Evolutionary conservation across 2,329 filamentous ascomycete species (phyloP).

Genomic region (Aphanoascus verrucosus): DNA sequence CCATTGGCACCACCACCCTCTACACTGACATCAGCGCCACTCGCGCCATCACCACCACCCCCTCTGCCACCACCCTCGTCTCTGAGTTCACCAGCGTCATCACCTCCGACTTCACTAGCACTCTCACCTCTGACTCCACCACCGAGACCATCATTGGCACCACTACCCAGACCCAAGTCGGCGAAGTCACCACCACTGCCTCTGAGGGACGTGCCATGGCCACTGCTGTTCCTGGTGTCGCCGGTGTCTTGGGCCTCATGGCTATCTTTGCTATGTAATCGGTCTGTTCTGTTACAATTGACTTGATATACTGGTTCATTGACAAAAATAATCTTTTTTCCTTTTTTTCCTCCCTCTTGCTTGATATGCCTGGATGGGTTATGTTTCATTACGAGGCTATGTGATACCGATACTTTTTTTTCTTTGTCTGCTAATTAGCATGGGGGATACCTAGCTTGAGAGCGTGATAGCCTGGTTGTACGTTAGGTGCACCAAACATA

Average conservation of each 20-base stretch:
- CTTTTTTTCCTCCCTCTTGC: background rate
- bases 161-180: slow-evolving; percentile 13
- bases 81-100: slow-evolving; percentile 21
- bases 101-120: slow-evolving; percentile 18
- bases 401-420: background rate
- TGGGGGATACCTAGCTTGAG: no score
- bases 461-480: no score
- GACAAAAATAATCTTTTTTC: background rate
- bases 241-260: slow-evolving; percentile 11
- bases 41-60: slow-evolving; percentile 10
- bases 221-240: slow-evolving; percentile 10
- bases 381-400: background rate
- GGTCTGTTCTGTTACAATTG: background rate
- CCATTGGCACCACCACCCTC: slow-evolving; percentile 21
- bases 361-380: no score
- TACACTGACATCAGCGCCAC: slow-evolving; percentile 13
- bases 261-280: slow-evolving; percentile 11
- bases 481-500: background rate
- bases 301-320: background rate
- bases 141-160: slow-evolving; percentile 21
- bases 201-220: slow-evolving; percentile 8
- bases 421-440: background rate
- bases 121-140: slow-evolving; percentile 19
- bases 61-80: slow-evolving; percentile 15
- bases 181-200: background rate